These are phyloP conservation scores for Backusella mclennaniae DNA, from an alignment of 192 early-diverging fungal species.

Conservation along the genomic window DNA sequence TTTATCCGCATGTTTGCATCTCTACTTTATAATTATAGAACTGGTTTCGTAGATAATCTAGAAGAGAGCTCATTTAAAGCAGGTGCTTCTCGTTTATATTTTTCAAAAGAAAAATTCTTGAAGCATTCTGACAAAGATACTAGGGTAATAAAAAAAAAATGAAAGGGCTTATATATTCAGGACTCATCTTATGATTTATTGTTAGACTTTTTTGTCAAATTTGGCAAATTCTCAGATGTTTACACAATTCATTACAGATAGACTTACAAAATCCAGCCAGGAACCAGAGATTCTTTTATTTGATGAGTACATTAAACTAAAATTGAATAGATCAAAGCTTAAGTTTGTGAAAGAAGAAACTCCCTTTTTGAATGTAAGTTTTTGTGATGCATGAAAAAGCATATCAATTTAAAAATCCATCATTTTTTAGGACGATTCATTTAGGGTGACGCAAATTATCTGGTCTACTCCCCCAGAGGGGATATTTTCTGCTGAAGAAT, in stretches of 20 bases:
- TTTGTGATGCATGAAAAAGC: background rate
- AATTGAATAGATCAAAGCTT: constrained; percentile 75
- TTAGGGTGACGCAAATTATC: constrained; percentile 27
- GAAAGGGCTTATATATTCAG: background rate
- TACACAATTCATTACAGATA: constrained; percentile 74
- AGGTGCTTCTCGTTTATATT: constrained; percentile 4
- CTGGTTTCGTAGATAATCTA: constrained; percentile 42
- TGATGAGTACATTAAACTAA: constrained; percentile 80
- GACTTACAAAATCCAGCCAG: constrained; percentile 55
- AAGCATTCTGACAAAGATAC: constrained; percentile 44
- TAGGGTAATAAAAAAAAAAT: constrained; percentile 13
- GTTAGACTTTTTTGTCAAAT: constrained; percentile 40
- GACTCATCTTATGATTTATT: background rate
- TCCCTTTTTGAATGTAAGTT: constrained; percentile 51
- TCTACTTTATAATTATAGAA: constrained; percentile 68
- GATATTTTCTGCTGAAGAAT: background rate
- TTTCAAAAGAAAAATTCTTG: constrained; percentile 34
- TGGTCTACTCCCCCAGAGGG: constrained; percentile 19
- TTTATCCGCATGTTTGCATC: constrained; percentile 79
- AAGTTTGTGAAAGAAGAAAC: constrained; percentile 69
- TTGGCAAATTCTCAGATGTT: constrained; percentile 77
- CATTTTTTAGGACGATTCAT: constrained; percentile 26
- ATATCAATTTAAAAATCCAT: background rate
- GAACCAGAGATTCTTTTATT: constrained; percentile 78
- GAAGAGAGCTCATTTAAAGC: constrained; percentile 25